Base-by-base conservation (phyloP, 2,329 filamentous ascomycete genomes). In the Trichoderma lentiforme region DNA sequence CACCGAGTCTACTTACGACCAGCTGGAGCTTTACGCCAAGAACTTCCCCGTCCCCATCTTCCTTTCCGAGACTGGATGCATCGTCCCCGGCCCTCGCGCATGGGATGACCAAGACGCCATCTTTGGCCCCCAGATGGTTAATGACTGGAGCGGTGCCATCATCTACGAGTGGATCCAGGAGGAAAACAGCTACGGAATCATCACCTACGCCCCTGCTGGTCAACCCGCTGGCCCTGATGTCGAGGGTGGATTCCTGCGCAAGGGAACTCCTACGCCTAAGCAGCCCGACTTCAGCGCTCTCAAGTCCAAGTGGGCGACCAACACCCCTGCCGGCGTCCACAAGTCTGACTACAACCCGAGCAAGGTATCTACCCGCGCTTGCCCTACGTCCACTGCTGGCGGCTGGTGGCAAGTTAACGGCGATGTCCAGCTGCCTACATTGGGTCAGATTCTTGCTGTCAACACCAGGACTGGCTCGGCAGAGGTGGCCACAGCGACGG, bases 91-190 rank as follows among this genome's bases (percentile, higher is more conserved):
- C 2, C 90, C 91, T 0, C 87, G 92, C 57, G 82, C 85, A 1
- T 94, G 92, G 78, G 85, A 85, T 28, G 92, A 97, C 78, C 93
- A 96, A 81, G 85, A 87, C 53, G 90, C 93, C 64, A 93, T 97
- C 76, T 92, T 96, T 76, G 91, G 92, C 57, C 76, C 85, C 0
- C 82, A 93, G 3, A 97, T 97, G 94, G 83, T 87, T 6, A 84
- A 86, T 71, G 87, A 87, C 76, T 90, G 82, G 89, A 94, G 92
- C 66, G 94, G 94, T 70, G 87, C 92, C 68, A 94, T 97, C 74
- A 86, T 97, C 75, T 97, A 97, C 82, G 93, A 97, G 80, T 97
- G 94, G 94, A 93, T 97, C 74, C 84, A 95, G 79, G 94, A 97
- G 81, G 84, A 87, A 65, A 97, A 97, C 81, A 82, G 93, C 77